phyloP scores from a whole-genome alignment of 2,329 filamentous ascomycete species.

The Acrocalymma vagum region DNA sequence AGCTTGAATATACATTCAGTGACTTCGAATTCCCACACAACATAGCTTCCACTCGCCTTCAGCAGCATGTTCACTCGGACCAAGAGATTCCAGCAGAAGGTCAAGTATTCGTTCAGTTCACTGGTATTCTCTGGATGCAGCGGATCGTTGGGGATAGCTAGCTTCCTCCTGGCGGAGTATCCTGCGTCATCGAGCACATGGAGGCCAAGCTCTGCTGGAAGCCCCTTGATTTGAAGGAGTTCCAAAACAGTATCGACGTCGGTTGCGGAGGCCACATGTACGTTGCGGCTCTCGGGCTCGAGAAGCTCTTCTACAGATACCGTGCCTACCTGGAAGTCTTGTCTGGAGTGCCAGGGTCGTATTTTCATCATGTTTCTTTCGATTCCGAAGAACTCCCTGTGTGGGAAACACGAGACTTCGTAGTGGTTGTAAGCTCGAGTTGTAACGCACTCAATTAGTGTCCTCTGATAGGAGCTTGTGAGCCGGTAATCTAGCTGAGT shows the following conservation, averaged over 20 bases:
- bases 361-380: slow-evolving; percentile 8
- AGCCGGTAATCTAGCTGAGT: slow-evolving; percentile 17
- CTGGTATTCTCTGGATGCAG: slow-evolving; percentile 12
- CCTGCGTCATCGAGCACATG: slow-evolving; percentile 12
- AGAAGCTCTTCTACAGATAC: slow-evolving; percentile 4
- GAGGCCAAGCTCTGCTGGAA: slow-evolving; percentile 16
- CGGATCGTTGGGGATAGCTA: slow-evolving; percentile 10
- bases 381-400: slow-evolving; percentile 21
- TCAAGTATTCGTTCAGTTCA: slow-evolving; percentile 16
- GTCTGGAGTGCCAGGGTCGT: background rate
- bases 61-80: slow-evolving; percentile 15
- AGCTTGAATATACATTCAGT: slow-evolving; percentile 11
- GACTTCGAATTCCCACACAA: slow-evolving; percentile 19
- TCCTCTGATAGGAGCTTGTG: slow-evolving; percentile 13
- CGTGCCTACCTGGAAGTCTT: background rate
- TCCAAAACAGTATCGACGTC: slow-evolving; percentile 11
- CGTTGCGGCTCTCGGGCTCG: slow-evolving; percentile 2
- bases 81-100: slow-evolving; percentile 17
- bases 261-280: slow-evolving; percentile 9
- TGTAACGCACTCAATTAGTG: slow-evolving; percentile 3
- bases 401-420: slow-evolving; percentile 7
- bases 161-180: slow-evolving; percentile 4
- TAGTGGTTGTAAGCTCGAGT: slow-evolving; percentile 1
- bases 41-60: slow-evolving; percentile 7
- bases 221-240: slow-evolving; percentile 6